These are phyloP conservation scores for Termitomyces sp. DNA, from an alignment of 768 basidiomycete species.

Conservation along the genomic window DNA sequence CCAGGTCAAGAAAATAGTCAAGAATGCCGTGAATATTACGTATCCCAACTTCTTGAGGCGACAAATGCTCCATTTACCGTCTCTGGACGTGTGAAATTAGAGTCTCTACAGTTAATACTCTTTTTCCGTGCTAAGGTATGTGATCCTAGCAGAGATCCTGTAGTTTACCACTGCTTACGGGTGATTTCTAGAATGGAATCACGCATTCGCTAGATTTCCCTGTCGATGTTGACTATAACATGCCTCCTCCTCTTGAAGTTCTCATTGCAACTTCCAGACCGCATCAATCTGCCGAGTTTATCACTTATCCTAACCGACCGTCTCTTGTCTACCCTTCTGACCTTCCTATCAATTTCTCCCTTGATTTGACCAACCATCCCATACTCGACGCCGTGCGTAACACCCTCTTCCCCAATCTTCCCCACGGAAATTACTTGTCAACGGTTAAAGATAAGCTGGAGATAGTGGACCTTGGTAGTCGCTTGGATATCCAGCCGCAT, in stretches of 20 bases:
- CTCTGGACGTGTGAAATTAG: slow-evolving; percentile 65
- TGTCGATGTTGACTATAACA: slow-evolving; percentile 68
- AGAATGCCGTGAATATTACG: slow-evolving; percentile 43
- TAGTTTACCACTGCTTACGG: background rate
- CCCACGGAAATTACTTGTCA: slow-evolving; percentile 65
- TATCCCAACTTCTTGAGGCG: slow-evolving; percentile 49
- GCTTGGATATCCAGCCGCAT: slow-evolving; percentile 50
- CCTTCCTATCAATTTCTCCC: slow-evolving; percentile 67
- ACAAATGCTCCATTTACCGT: slow-evolving; percentile 62
- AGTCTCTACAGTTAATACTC: slow-evolving; percentile 59
- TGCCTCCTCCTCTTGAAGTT: slow-evolving; percentile 74
- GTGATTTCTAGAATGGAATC: slow-evolving; percentile 56
- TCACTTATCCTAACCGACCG: slow-evolving; percentile 53
- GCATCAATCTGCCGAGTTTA: slow-evolving; percentile 48
- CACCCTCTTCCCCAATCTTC: slow-evolving; percentile 67
- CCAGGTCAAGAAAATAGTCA: slow-evolving; percentile 43
- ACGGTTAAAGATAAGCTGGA: slow-evolving; percentile 67
- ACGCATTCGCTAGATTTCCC: slow-evolving; percentile 81
- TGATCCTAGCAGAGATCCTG: background rate
- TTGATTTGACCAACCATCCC: slow-evolving; percentile 79
- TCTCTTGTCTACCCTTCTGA: slow-evolving; percentile 69
- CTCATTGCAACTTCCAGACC: slow-evolving; percentile 71
- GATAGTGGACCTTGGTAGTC: slow-evolving; percentile 55
- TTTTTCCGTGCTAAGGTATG: slow-evolving; percentile 79
- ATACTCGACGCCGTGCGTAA: slow-evolving; percentile 73